Base-by-base conservation (phyloP, 768 basidiomycete genomes). In the Pleurotus tuber-regium region DNA sequence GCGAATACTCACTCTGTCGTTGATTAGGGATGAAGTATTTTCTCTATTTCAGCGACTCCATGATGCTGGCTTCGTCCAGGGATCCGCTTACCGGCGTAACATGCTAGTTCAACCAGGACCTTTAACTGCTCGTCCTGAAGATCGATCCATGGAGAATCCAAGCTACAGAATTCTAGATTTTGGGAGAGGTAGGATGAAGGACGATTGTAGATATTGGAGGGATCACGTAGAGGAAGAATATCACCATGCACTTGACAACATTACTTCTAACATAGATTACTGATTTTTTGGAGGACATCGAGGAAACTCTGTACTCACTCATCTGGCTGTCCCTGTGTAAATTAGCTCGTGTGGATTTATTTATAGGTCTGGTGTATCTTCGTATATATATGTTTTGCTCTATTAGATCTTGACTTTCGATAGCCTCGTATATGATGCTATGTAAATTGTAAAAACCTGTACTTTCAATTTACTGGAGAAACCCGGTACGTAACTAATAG, bases 151-250 rank as follows among this genome's bases (percentile, higher is more conserved):
- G 21, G 14, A 38, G 4, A 44, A 47, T 2, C 69, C 71, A n/a
- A 66, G 63, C 51, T 79, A 76, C 58, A 69, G 77, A 19, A 52
- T 79, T 55, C 76, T 79, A 44, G 78, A 79, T 56, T 78, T 78
- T 41, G 78, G 78, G 12, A 64, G 76, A 14, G 40, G 40, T 21
- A 21, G 23, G 19, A 4, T 8, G 23, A 5, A 24, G 4, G 14
- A 19, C 18, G 16, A 6, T 19, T 19, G 18, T 5, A n/a, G 35
- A n/a, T n/a, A n/a, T n/a, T n/a, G n/a, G n/a, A n/a, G n/a, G n/a
- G n/a, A n/a, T 38, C n/a, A 38, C 9, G 40, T 14, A 5, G 1
- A 25, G 4, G 16, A 21, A 14, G 40, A 42, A 10, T 42, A 42
- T 14, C 16, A 42, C 0, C 0, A 24, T 21, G 40, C 40, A 12